Base-by-base conservation (phyloP, 2,329 filamentous ascomycete species). In the Shiraia bambusicola region DNA sequence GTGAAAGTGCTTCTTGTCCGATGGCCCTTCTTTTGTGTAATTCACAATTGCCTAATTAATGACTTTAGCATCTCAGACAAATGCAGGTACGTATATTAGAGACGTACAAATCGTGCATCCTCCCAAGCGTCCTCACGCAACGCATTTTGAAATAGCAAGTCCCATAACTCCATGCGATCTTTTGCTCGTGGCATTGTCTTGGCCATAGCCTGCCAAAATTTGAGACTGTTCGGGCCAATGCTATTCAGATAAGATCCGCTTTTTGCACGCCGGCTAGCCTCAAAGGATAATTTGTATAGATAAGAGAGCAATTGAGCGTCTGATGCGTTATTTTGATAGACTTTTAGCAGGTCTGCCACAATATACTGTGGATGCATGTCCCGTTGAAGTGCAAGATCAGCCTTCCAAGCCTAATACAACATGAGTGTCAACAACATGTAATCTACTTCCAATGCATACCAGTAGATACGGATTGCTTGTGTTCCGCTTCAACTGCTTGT, bases 401-500 rank as follows among this genome's bases (percentile, higher is more conserved):
- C 56, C 48, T 60, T 59, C 65, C 65, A 69, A 34, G 58, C 49
- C 64, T 69, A 38, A 25, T 43, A 3, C 40, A 42, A 17, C 32
- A 36, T 35, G 28, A 25, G 30, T 22, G 28, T 27, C 33, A 37
- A 40, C 31, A 27, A 32, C 32, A 38, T 14, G 12, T 12, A 12
- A 22, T 6, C 6, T 4, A 34, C 13, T 26, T 14, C 2, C 10
- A 13, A 25, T 12, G 45, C 46, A 30, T 60, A 63, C 64, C 34
- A 57, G 35, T 19, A 69, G 49, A 48, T 65, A 69, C n/a, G 66
- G 61, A 35, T 70, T 66, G 16, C 56, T 52, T 13, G 65, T 59
- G 7, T 52, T 54, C 42, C 67, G 69, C 46, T 69, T 68, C 17
- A 69, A 53, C 27, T 58, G 52, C 42, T 63, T 67, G 27, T 50